Base-by-base conservation (phyloP, 2,329 filamentous ascomycete genomes). In the Boeremia exigua region DNA sequence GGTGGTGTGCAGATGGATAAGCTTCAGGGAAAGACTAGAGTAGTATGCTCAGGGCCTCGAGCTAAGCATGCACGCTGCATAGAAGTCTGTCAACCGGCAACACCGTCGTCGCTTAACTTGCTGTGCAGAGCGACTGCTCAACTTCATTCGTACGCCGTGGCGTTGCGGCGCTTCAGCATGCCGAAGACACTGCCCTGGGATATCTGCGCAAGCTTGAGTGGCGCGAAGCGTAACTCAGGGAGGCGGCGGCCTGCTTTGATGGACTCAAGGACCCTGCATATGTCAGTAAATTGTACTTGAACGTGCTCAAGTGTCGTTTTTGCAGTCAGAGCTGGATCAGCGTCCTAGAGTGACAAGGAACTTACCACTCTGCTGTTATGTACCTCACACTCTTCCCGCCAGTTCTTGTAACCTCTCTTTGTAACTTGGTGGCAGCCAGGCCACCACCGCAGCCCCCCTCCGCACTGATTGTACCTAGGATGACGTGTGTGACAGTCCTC, bases 401-500 rank as follows among this genome's bases (percentile, higher is more conserved):
- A 4, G 86, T 79, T 51, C 83, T 83, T 25, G 79, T 76, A 52
- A 96, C 89, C 78, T 96, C 93, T 73, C 85, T 90, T 65, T 96
- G 89, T 45, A 96, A 78, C 78, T 97, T 97, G 28, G 82, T 82
- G 1, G 85, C 87, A 4, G 92, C 86, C 6, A 97, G 80, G 0
- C 90, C 91, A 38, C 92, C 91, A 0, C 91, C 91, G 9, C 84
- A 84, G 39, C 87, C 87, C 11, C 73, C 72, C 2, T 68, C 58
- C 3, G 46, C 39, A 37, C 70, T 73, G 15, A 57, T 54, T 15
- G 65, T 67, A 7, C 90, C 91, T 6, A 96, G 76, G 53, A 97
- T 89, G 58, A 97, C 89, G 75, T 97, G 93, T 30, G 92, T 96
- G 62, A 96, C 91, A 46, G 83, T 84, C 33, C 86, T 84, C 39